phyloP scores from a whole-genome alignment of 2,329 filamentous ascomycete genomes.

The Aspergillus sp. region DNA sequence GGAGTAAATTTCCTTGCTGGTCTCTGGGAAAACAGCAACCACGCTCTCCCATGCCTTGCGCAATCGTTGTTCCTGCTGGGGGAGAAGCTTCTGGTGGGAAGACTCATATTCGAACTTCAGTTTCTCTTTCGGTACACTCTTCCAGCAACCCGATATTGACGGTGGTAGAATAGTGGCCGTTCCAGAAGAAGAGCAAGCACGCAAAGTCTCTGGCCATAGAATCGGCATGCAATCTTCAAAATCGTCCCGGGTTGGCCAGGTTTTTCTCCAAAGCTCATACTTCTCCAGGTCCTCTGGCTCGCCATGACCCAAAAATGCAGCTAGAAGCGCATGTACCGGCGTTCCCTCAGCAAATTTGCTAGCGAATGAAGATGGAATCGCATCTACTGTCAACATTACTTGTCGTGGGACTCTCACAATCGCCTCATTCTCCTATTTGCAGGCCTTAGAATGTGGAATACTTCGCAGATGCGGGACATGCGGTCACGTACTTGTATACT shows the following conservation, averaged over 20 bases:
- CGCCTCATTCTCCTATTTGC: constrained; percentile 54
- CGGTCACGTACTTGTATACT: constrained; percentile 58
- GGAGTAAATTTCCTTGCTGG: constrained; percentile 45
- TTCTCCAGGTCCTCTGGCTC: constrained; percentile 46
- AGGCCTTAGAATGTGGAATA: not conserved
- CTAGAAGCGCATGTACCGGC: constrained; percentile 70
- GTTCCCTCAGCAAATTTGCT: constrained; percentile 54
- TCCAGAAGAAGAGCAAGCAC: constrained; percentile 17
- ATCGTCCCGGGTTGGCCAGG: constrained; percentile 65
- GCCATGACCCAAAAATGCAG: constrained; percentile 62
- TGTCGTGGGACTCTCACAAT: constrained; percentile 65
- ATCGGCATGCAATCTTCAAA: constrained; percentile 60
- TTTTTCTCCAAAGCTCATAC: constrained; percentile 61
- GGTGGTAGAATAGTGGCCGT: constrained; percentile 30
- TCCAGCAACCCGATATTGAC: constrained; percentile 40
- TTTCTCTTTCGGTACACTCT: constrained; percentile 22
- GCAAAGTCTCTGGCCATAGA: constrained; percentile 50
- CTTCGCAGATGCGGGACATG: not conserved
- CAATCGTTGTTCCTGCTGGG: constrained; percentile 56
- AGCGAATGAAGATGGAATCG: constrained; percentile 56
- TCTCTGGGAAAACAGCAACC: constrained; percentile 43
- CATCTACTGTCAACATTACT: constrained; percentile 64
- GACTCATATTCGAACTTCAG: constrained; percentile 30
- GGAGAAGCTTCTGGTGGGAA: constrained; percentile 36
- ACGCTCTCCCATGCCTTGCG: constrained; percentile 51